Evolutionary conservation across 2,329 filamentous ascomycete species (phyloP).

Genomic region (Metarhizium album): DNA sequence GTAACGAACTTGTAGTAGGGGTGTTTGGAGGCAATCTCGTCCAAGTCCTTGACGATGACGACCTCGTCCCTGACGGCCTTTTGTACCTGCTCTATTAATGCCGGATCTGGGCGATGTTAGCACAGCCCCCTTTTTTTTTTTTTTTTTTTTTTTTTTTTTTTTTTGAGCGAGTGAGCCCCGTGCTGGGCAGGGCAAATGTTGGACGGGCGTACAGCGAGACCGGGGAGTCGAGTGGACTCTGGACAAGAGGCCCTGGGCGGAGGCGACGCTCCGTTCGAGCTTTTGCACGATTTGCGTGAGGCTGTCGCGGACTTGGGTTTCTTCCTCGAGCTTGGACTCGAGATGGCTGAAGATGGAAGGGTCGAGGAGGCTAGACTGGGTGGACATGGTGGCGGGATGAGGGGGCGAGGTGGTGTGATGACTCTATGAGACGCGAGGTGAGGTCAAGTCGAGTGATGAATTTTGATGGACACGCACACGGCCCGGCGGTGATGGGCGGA

Average conservation of each 20-base stretch:
- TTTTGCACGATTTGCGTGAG: slow-evolving; percentile 71
- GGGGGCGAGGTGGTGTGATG: background rate
- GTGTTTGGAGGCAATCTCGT: slow-evolving; percentile 65
- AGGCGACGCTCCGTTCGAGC: slow-evolving; percentile 74
- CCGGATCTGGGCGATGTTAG: slow-evolving; percentile 35
- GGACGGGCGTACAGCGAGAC: slow-evolving; percentile 31
- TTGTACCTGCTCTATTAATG: slow-evolving; percentile 60
- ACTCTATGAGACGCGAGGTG: background rate
- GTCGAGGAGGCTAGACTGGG: slow-evolving; percentile 42
- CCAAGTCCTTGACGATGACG: slow-evolving; percentile 58
- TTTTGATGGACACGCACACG: no score
- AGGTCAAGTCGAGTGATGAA: slow-evolving; percentile 7
- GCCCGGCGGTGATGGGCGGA: no score
- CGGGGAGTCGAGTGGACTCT: slow-evolving; percentile 81
- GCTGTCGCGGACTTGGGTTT: slow-evolving; percentile 70
- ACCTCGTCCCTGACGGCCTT: slow-evolving; percentile 63
- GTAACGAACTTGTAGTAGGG: slow-evolving; percentile 82
- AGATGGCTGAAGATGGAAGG: slow-evolving; percentile 78
- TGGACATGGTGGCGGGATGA: slow-evolving; percentile 18
- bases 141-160: no score
- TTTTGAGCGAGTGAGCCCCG: background rate
- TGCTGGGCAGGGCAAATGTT: no score
- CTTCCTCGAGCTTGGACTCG: slow-evolving; percentile 82
- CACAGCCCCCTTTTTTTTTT: no score
- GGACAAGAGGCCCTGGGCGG: slow-evolving; percentile 73